Base-by-base conservation (phyloP, 495 filamentous ascomycete species). In the Cladorrhinum samala region DNA sequence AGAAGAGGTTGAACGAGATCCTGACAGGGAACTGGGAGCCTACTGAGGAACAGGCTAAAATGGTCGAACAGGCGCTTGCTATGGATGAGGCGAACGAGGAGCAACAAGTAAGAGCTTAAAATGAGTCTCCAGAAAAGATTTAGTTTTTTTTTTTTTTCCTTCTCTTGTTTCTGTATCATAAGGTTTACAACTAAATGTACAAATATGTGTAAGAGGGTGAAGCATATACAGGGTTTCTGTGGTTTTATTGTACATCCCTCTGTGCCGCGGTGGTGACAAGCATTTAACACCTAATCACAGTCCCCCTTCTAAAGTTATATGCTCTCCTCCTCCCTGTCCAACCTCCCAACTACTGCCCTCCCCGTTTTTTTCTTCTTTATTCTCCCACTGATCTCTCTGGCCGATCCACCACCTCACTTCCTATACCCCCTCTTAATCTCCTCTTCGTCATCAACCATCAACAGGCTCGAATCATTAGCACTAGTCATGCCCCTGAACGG, bases 401-500 rank as follows among this genome's bases (percentile, higher is more conserved):
- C n/a, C n/a, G n/a, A n/a, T n/a, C n/a, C n/a, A n/a, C n/a, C 52
- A 41, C 42, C 61, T 62, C 59, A 71, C 46, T 68, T 69, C 5
- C 74, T 69, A 45, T 70, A 76, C 21, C 73, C 74, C 58, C 70
- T 68, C 42, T 59, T 63, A 8, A 48, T 54, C 43, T 55, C 61
- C 14, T 50, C 75, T 16, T 67, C 66, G 45, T 58, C 65, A 44
- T 70, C 69, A 53, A 64, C 60, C 25, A 18, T 5, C 18, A 9
- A 20, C 50, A 42, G 23, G 19, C 24, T 24, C 23, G 40, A n/a
- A 30, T n/a, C 36, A 14, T 11, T 55, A 14, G 52, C 58, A 8
- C 55, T 62, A 9, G 61, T 55, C 11, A 75, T 66, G 2, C 70
- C 73, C 56, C 66, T 69, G 55, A 88, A 87, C 16, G 83, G 82